A percentile compares a stretch with the other conserved stretches of the same genome.
These are phyloP conservation scores for Bipolaris oryzae DNA, from an alignment of 2,329 filamentous ascomycete genomes.

Conservation along the genomic window DNA sequence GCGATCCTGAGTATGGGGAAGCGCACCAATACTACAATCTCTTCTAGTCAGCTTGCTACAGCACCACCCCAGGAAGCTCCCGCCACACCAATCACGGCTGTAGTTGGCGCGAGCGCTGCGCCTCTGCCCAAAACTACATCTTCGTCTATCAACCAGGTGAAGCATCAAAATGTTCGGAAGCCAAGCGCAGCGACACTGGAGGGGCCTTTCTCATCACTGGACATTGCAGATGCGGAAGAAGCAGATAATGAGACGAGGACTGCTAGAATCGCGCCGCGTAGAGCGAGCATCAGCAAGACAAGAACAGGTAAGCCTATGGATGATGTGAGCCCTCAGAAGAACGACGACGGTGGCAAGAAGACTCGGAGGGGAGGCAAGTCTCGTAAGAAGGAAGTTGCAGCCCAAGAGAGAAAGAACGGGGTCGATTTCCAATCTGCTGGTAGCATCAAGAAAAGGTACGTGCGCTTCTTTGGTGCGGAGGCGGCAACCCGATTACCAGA, in stretches of 20 bases:
- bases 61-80: slow-evolving; percentile 47
- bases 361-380: slow-evolving; percentile 53
- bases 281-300: slow-evolving; percentile 49
- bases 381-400: slow-evolving; percentile 53
- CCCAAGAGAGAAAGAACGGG: slow-evolving; percentile 48
- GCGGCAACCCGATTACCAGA: not conserved
- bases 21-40: slow-evolving; percentile 36
- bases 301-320: slow-evolving; percentile 51
- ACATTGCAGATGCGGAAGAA: slow-evolving; percentile 49
- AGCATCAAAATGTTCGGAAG: slow-evolving; percentile 40
- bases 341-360: slow-evolving; percentile 52
- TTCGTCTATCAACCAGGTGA: slow-evolving; percentile 44
- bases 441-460: slow-evolving; percentile 40
- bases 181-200: slow-evolving; percentile 49
- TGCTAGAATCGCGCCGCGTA: slow-evolving; percentile 32
- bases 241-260: slow-evolving; percentile 45
- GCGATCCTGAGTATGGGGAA: slow-evolving; percentile 75
- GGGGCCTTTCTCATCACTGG: slow-evolving; percentile 48
- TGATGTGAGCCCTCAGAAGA: slow-evolving; percentile 36
- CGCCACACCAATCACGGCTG: slow-evolving; percentile 53
- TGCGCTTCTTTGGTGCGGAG: slow-evolving; percentile 34
- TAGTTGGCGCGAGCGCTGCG: slow-evolving; percentile 42
- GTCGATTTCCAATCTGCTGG: slow-evolving; percentile 32
- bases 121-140: slow-evolving; percentile 46
- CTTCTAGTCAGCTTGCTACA: slow-evolving; percentile 25